Base-by-base conservation (phyloP, 257 asterid genomes). In the Solanum etuberosum region DNA sequence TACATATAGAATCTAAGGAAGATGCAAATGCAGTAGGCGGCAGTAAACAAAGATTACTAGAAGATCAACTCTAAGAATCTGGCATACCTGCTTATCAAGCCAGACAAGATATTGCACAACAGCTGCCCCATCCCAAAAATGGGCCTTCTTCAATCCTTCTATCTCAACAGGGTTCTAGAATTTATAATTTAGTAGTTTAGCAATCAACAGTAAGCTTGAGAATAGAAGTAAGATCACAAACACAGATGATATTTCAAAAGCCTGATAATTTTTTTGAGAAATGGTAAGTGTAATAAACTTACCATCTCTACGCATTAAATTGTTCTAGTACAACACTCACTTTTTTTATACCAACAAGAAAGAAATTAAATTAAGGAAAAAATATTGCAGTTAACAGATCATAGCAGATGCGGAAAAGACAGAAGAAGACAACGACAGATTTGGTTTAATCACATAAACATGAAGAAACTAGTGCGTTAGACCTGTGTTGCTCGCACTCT, bases 81-180 rank as follows among this genome's bases (percentile, higher is more conserved):
- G 57, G 2, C 7, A 5, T 29, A 95, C 98, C 99, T 97, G 96
- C 88, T 92, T 89, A 91, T 97, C 99, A 89, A 97, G 91, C 99
- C 99, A 97, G 85, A 81, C 95, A 88, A 95, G 96, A 91, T 92
- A 97, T 77, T 97, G 99, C 89, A 97, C 99, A 74, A 97, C 99
- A 85, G 99, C 99, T 48, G 98, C 98, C 77, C 99, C 99, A 88
- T 97, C 99, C 38, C 98, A 94, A 86, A 96, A 89, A 89, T 97
- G 99, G 65, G 97, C 95, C 86, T 95, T 97, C 94, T 95, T 97
- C 91, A 97, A 91, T 88, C 99, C 99, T 87, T 95, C 94, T 91
- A 97, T 88, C 95, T 97, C 99, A 87, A 93, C 91, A 87, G 96
- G 96, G 90, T 97, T 97, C 99, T 97, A 90, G 86, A 88, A 88